These are phyloP conservation scores for Aspergillus transmontanensis DNA, from an alignment of 2,329 filamentous ascomycete genomes.

Conservation along the genomic window DNA sequence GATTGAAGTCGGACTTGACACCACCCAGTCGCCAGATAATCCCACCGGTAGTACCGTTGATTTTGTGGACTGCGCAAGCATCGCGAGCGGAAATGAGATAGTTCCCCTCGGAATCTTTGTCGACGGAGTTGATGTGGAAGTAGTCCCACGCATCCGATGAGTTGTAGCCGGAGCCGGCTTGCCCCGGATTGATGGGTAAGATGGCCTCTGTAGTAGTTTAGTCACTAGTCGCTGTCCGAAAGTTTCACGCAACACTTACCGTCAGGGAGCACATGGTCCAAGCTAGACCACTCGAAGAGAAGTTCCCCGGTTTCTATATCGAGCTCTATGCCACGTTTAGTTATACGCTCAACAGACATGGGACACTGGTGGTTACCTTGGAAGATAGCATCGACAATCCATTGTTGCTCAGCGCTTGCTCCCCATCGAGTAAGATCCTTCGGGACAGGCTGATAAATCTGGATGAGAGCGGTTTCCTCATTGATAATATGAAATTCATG, in stretches of 20 bases:
- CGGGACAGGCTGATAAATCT: constrained; percentile 56
- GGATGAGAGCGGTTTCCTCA: constrained; percentile 56
- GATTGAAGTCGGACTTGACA: constrained; percentile 47
- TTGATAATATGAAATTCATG: constrained; percentile 60
- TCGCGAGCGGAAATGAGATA: constrained; percentile 54
- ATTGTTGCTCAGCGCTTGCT: constrained; percentile 52
- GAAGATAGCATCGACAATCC: constrained; percentile 59
- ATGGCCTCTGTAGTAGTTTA: constrained; percentile 43
- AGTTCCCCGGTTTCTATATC: constrained; percentile 58
- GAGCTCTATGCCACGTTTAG: constrained; percentile 27
- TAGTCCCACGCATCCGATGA: constrained; percentile 52
- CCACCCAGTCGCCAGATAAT: constrained; percentile 54
- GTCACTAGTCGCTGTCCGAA: constrained; percentile 1
- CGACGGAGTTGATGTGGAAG: constrained; percentile 53
- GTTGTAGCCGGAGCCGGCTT: constrained; percentile 42
- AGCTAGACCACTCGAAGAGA: constrained; percentile 61
- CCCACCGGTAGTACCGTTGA: constrained; percentile 49
- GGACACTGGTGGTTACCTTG: constrained; percentile 45
- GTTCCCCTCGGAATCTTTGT: constrained; percentile 45
- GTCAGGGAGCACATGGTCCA: constrained; percentile 58
- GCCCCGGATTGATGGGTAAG: constrained; percentile 51
- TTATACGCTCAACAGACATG: not conserved
- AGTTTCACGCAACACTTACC: constrained; percentile 36
- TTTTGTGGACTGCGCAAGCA: constrained; percentile 51
- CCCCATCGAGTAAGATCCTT: constrained; percentile 51